phyloP scores from a whole-genome alignment of 495 filamentous ascomycete species.

The Neurospora intermedia region DNA sequence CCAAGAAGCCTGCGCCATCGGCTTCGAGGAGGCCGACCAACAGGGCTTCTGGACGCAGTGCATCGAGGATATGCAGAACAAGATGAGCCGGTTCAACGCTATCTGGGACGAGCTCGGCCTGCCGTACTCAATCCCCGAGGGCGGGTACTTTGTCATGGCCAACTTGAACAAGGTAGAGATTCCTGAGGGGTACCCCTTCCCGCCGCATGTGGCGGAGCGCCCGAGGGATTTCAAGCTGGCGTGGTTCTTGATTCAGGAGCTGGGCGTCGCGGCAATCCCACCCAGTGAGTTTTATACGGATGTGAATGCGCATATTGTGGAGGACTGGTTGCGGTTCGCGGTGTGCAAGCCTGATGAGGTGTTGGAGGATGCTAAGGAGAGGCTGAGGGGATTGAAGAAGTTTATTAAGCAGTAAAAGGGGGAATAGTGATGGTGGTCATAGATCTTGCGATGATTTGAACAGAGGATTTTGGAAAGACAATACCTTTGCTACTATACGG shows the following conservation, averaged over 20 bases:
- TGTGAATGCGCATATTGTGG: conserved; percentile 67
- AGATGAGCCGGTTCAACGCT: conserved; percentile 76
- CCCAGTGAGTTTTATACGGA: conserved; percentile 94
- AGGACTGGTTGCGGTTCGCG: conserved; percentile 90
- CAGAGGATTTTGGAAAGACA: not conserved
- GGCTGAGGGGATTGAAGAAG: conserved; percentile 75
- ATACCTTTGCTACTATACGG: no score
- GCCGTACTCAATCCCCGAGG: conserved; percentile 87
- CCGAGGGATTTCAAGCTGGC: conserved; percentile 87
- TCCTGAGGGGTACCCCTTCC: conserved; percentile 74
- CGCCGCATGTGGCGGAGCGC: conserved; percentile 70
- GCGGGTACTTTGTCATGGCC: conserved; percentile 91
- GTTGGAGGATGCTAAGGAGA: conserved; percentile 80
- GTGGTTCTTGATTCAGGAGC: conserved; percentile 94
- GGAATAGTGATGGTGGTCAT: not conserved
- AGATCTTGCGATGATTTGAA: not conserved
- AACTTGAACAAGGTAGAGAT: conserved; percentile 81
- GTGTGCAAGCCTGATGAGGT: conserved; percentile 94
- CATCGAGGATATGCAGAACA: conserved; percentile 76
- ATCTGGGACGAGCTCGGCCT: conserved; percentile 83
- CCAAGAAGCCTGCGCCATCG: conserved; percentile 92
- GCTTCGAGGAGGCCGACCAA: conserved; percentile 80
- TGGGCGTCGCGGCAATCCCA: conserved; percentile 91
- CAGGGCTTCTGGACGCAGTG: conserved; percentile 83
- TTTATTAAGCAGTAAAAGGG: conserved; percentile 40